A percentile compares a stretch with the other conserved stretches of the same genome.
Conservation (phyloP, 257 asterid species). For the Perilla frutescens region DNA sequence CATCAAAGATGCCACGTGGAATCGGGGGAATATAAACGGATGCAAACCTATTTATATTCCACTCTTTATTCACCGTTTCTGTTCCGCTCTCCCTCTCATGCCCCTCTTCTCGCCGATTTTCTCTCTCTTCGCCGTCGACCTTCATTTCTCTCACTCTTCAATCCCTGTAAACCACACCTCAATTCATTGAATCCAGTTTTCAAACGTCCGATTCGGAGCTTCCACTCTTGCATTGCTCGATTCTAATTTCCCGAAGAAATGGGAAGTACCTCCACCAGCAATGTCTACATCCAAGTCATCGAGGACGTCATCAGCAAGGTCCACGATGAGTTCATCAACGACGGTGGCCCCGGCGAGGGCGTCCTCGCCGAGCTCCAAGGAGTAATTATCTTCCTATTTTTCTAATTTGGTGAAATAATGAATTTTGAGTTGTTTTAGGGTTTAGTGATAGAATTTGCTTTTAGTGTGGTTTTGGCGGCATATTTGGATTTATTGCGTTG, state of each 20-base stretch:
- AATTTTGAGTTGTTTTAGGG: conserved; percentile 32
- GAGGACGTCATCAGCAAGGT: conserved; percentile 90
- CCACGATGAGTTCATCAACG: conserved; percentile 75
- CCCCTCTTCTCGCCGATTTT: conserved; percentile 23
- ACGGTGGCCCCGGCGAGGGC: conserved; percentile 86
- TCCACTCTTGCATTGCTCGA: background rate
- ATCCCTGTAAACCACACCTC: conserved; percentile 29
- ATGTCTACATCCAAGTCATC: conserved; percentile 79
- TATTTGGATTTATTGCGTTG: conserved; percentile 15
- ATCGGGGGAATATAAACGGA: conserved; percentile 42
- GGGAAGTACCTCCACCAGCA: conserved; percentile 92
- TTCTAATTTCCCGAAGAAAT: conserved; percentile 37
- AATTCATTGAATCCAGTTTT: background rate
- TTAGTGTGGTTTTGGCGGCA: background rate
- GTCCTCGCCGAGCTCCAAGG: conserved; percentile 92
- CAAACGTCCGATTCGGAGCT: conserved; percentile 15
- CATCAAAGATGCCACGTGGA: conserved; percentile 50
- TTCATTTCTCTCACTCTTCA: conserved; percentile 29
- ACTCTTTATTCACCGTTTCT: conserved; percentile 45
- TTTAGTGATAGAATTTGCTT: conserved; percentile 26
- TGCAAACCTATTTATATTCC: conserved; percentile 78
- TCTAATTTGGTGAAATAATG: background rate
- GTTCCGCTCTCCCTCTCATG: conserved; percentile 45
- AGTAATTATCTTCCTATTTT: conserved; percentile 46
- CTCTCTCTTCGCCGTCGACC: conserved; percentile 37